Evolutionary conservation across 1,284 basidiomycete genomes (phyloP).

Genomic region (Leccinum huronense): DNA sequence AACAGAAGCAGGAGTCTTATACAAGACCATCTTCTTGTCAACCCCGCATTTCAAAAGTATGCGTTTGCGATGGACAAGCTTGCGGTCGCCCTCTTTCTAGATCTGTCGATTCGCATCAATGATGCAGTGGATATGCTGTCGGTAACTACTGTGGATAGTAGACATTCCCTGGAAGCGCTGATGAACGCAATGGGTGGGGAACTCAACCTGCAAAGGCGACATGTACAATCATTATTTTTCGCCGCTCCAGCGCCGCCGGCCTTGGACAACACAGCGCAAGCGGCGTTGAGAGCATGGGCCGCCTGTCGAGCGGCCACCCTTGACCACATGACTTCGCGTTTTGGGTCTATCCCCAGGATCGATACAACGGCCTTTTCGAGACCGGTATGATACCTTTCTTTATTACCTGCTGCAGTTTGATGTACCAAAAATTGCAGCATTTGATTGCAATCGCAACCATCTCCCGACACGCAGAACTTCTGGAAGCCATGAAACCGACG

Average conservation of each 20-base stretch:
- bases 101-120: constrained; percentile 40
- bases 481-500: constrained; percentile 40
- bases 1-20: constrained; percentile 30
- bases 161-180: constrained; percentile 39
- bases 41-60: constrained; percentile 30
- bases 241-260: constrained; percentile 16
- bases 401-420: neutral
- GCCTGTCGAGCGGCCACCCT: constrained; percentile 37
- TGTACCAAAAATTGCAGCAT: constrained; percentile 31
- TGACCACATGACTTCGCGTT: constrained; percentile 17
- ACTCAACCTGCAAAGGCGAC: constrained; percentile 28
- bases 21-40: constrained; percentile 34
- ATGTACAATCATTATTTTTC: constrained; percentile 42
- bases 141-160: constrained; percentile 12
- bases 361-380: constrained; percentile 19
- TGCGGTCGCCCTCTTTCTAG: constrained; percentile 41
- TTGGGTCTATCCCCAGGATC: constrained; percentile 23
- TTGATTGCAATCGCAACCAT: constrained; percentile 40
- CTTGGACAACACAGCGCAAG: constrained; percentile 14
- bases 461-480: constrained; percentile 40
- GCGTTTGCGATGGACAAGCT: constrained; percentile 49
- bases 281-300: constrained; percentile 48
- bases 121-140: constrained; percentile 49
- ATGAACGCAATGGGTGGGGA: constrained; percentile 42
- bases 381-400: constrained; percentile 14